Conservation (phyloP, 345 rosid genomes). For the Capsella bursapastoris region DNA sequence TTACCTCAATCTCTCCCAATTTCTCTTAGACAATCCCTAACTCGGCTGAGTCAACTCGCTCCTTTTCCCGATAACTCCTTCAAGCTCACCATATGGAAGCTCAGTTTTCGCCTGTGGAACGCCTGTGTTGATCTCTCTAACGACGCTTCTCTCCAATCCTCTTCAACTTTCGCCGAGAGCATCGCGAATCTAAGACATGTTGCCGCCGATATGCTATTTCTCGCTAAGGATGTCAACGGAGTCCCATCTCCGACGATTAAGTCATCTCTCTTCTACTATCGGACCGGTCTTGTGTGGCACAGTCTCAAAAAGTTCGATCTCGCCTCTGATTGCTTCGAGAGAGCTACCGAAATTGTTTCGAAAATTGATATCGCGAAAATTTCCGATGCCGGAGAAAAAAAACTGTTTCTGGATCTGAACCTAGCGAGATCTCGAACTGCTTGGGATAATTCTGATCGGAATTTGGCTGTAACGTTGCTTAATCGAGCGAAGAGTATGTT, state of each 20-base stretch:
- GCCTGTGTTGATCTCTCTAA: slow-evolving; percentile 91
- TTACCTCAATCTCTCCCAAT: slow-evolving; percentile 54
- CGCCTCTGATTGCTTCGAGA: slow-evolving; percentile 86
- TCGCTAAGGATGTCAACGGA: slow-evolving; percentile 65
- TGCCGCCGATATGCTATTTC: slow-evolving; percentile 86
- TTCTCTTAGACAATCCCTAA: slow-evolving; percentile 58
- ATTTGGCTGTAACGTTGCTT: slow-evolving; percentile 77
- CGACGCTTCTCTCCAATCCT: slow-evolving; percentile 50
- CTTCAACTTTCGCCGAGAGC: slow-evolving; percentile 47
- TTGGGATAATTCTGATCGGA: slow-evolving; percentile 75
- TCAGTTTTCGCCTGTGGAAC: slow-evolving; percentile 94
- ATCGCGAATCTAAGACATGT: slow-evolving; percentile 66
- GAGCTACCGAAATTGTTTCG: slow-evolving; percentile 76
- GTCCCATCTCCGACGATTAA: slow-evolving; percentile 79
- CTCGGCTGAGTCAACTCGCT: slow-evolving; percentile 60
- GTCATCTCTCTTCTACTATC: slow-evolving; percentile 77
- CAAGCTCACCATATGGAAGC: slow-evolving; percentile 85
- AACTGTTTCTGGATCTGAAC: slow-evolving; percentile 71
- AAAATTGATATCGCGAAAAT: slow-evolving; percentile 55
- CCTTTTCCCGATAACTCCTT: slow-evolving; percentile 64
- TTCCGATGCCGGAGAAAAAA: slow-evolving; percentile 70
- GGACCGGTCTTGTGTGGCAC: slow-evolving; percentile 77
- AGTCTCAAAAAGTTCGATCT: slow-evolving; percentile 64
- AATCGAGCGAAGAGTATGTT: slow-evolving; percentile 68
- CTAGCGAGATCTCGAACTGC: slow-evolving; percentile 87